A percentile compares a stretch with the other conserved stretches of the same genome.
phyloP scores from a whole-genome alignment of 768 basidiomycete species.

The Trichaptum fuscoviolaceum region DNA sequence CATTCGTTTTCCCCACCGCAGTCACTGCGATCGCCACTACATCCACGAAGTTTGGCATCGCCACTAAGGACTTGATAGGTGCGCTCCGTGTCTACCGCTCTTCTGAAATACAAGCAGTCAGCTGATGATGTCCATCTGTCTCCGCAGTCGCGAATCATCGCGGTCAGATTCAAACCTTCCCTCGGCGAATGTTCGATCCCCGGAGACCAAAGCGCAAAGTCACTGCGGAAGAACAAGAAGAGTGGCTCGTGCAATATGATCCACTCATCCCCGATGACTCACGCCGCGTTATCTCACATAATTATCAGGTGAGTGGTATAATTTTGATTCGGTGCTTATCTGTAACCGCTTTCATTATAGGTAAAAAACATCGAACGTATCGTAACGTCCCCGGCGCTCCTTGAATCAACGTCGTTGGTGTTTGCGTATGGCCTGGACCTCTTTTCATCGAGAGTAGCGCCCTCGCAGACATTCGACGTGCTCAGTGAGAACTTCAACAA shows the following conservation, averaged over 20 bases:
- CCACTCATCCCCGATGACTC: slow-evolving; percentile 70
- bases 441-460: slow-evolving; percentile 79
- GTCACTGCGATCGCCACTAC: slow-evolving; percentile 72
- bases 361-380: slow-evolving; percentile 66
- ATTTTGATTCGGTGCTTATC: neutral
- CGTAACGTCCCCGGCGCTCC: slow-evolving; percentile 72
- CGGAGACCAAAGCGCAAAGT: slow-evolving; percentile 75
- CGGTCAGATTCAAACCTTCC: slow-evolving; percentile 69
- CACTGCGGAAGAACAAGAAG: slow-evolving; percentile 75
- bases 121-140: neutral
- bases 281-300: slow-evolving; percentile 49
- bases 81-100: slow-evolving; percentile 21
- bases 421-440: slow-evolving; percentile 86
- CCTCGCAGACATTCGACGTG: slow-evolving; percentile 89
- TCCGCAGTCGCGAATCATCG: slow-evolving; percentile 68
- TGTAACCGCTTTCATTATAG: slow-evolving; percentile 31
- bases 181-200: slow-evolving; percentile 73
- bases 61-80: slow-evolving; percentile 84
- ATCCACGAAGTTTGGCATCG: slow-evolving; percentile 83
- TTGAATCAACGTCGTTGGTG: slow-evolving; percentile 90
- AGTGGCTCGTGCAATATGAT: slow-evolving; percentile 82
- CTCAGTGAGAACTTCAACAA: slow-evolving; percentile 93
- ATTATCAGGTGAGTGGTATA: slow-evolving; percentile 39
- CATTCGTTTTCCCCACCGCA: slow-evolving; percentile 64
- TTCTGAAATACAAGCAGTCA: neutral